phyloP scores from a whole-genome alignment of 805 yeast species.

The Saccharomycodes ludwigii region DNA sequence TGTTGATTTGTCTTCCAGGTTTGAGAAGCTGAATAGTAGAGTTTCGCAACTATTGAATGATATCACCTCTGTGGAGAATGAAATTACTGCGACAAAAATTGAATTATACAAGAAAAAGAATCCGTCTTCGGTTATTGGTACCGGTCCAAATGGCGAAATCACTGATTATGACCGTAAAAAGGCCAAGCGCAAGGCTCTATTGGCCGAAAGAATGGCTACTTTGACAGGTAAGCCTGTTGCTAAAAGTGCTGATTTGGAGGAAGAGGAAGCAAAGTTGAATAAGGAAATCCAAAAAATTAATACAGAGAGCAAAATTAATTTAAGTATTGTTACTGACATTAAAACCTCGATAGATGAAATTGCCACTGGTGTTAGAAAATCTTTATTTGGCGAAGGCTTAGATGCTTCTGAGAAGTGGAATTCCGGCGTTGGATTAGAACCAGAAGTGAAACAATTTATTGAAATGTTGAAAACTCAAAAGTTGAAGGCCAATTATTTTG shows the following conservation, averaged over 20 bases:
- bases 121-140: slow-evolving; percentile 65
- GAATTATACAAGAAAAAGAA: slow-evolving; percentile 52
- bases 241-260: slow-evolving; percentile 26
- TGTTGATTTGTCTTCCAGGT: slow-evolving; percentile 39
- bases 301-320: slow-evolving; percentile 42
- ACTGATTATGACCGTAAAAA: slow-evolving; percentile 76
- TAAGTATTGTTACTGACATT: slow-evolving; percentile 55
- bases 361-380: slow-evolving; percentile 27
- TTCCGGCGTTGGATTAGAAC: slow-evolving; percentile 62
- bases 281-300: slow-evolving; percentile 40
- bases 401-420: slow-evolving; percentile 64
- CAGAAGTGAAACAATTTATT: slow-evolving; percentile 54
- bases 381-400: slow-evolving; percentile 18
- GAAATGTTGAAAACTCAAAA: slow-evolving; percentile 32
- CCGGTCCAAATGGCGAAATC: slow-evolving; percentile 78
- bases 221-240: slow-evolving; percentile 63
- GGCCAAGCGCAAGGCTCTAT: slow-evolving; percentile 64
- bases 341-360: slow-evolving; percentile 57
- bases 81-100: slow-evolving; percentile 54
- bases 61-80: slow-evolving; percentile 52
- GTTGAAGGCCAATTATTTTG: background rate
- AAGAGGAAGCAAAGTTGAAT: slow-evolving; percentile 29
- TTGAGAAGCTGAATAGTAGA: slow-evolving; percentile 52
- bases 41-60: slow-evolving; percentile 60
- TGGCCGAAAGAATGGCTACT: slow-evolving; percentile 84